These are phyloP conservation scores for Penicillium macrosclerotiorum DNA, from an alignment of 495 filamentous ascomycete genomes.

Conservation along the genomic window DNA sequence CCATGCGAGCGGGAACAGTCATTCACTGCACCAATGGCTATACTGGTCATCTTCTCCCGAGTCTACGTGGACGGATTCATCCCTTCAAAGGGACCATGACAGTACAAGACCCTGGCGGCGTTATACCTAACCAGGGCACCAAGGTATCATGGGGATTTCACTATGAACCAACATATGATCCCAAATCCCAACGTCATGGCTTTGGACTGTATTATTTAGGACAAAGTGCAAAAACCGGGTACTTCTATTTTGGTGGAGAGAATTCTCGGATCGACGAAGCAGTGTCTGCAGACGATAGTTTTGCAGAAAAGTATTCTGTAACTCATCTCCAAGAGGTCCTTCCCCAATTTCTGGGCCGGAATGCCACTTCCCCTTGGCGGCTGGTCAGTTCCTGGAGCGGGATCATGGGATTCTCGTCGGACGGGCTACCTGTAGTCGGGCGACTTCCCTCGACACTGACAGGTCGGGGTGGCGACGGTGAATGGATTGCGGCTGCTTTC, in stretches of 20 bases:
- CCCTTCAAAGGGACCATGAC: constrained; percentile 75
- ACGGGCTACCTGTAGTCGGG: constrained; percentile 70
- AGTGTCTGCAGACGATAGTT: constrained; percentile 49
- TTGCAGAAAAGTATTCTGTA: constrained; percentile 36
- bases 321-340: constrained; percentile 26
- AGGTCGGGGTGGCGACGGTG: constrained; percentile 34
- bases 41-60: constrained; percentile 68
- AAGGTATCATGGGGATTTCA: constrained; percentile 36
- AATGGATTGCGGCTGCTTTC: constrained; percentile 62
- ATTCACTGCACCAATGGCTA: constrained; percentile 79
- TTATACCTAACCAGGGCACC: constrained; percentile 24
- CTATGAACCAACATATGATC: constrained; percentile 22
- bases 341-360: constrained; percentile 44
- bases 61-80: constrained; percentile 67
- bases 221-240: constrained; percentile 54
- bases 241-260: constrained; percentile 51
- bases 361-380: constrained; percentile 11
- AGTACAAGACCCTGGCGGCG: constrained; percentile 54
- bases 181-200: constrained; percentile 33
- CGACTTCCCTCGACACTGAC: constrained; percentile 51
- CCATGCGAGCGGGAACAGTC: constrained; percentile 53
- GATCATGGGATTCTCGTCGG: constrained; percentile 75
- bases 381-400: constrained; percentile 70
- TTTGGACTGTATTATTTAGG: constrained; percentile 76
- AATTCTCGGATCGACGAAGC: constrained; percentile 64